Evolutionary conservation across 2,329 filamentous ascomycete species (phyloP).

Genomic region (Cladosporium colombiae): DNA sequence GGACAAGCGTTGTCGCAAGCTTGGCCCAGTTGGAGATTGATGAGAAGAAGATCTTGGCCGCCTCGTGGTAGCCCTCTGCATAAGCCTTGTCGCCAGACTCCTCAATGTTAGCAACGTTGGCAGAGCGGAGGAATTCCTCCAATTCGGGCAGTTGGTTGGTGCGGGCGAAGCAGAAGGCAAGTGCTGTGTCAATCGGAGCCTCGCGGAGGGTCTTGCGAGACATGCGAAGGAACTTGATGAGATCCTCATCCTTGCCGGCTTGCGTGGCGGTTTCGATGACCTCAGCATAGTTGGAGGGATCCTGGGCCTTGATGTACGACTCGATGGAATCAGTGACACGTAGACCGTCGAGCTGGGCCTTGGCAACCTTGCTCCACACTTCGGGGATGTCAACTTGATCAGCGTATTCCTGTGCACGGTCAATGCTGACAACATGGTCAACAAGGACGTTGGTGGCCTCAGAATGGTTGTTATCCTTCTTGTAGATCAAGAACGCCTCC

Average conservation of each 20-base stretch:
- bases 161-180: constrained; percentile 91
- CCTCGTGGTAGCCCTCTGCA: constrained; percentile 88
- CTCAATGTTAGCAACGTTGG: constrained; percentile 94
- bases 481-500: constrained; percentile 97
- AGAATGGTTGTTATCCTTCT: constrained; percentile 89
- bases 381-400: constrained; percentile 91
- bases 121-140: constrained; percentile 90
- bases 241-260: constrained; percentile 95
- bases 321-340: constrained; percentile 91
- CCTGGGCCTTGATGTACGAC: constrained; percentile 93
- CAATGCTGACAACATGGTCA: constrained; percentile 96
- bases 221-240: constrained; percentile 96
- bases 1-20: constrained; percentile 95
- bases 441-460: constrained; percentile 89
- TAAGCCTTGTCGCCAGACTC: constrained; percentile 98
- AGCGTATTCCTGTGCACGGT: constrained; percentile 92
- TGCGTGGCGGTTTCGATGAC: constrained; percentile 95
- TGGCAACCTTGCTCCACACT: constrained; percentile 97
- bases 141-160: constrained; percentile 89
- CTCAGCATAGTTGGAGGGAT: constrained; percentile 89
- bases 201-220: constrained; percentile 95
- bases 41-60: constrained; percentile 97
- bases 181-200: constrained; percentile 85
- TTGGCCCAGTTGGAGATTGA: constrained; percentile 99
- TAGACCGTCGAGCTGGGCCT: constrained; percentile 94